These are phyloP conservation scores for Paramecium sonneborni DNA, from an alignment of 73 alveolate genomes.

Conservation along the genomic window DNA sequence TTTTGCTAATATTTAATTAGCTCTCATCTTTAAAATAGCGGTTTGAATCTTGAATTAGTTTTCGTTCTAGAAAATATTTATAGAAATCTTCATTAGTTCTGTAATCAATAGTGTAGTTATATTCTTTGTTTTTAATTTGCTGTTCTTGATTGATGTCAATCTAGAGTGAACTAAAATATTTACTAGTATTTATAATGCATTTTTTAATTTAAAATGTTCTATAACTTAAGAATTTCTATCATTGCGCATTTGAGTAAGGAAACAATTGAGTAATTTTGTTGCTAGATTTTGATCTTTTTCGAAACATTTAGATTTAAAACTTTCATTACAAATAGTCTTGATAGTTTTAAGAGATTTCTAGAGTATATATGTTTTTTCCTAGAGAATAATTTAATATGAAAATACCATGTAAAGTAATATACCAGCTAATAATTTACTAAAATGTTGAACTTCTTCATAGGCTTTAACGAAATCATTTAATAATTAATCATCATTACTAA, in stretches of 20 bases:
- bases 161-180: background rate
- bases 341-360: background rate
- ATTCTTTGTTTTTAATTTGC: background rate
- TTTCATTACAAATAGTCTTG: background rate
- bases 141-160: background rate
- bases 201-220: background rate
- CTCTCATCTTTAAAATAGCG: background rate
- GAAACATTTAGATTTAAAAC: background rate
- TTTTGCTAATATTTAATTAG: background rate
- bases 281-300: constrained; percentile 3
- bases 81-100: background rate
- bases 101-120: background rate
- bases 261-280: background rate
- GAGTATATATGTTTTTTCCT: background rate
- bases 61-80: background rate
- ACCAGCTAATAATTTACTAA: background rate
- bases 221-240: background rate
- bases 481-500: background rate
- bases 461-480: background rate
- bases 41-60: background rate
- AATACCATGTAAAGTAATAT: background rate
- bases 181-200: constrained; percentile 47
- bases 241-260: background rate
- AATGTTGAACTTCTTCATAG: background rate
- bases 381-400: too few relatives aligned